Base-by-base conservation (phyloP, 139 green algal species). In the Axilococcus clingmanii region DNA sequence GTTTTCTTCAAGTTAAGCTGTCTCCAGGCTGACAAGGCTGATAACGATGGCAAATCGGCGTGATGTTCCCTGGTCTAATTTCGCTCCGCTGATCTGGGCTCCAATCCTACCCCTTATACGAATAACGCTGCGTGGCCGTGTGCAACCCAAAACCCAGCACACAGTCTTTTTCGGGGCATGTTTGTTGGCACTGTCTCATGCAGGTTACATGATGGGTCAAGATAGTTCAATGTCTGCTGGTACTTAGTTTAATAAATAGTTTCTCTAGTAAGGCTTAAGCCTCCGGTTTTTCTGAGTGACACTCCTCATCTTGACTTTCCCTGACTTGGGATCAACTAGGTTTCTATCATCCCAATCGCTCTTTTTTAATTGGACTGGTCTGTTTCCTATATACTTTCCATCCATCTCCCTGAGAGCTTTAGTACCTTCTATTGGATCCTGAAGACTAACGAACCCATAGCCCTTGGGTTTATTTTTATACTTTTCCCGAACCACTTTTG, bases 381-480 rank as follows among this genome's bases (percentile, higher is more conserved):
- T 59, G 64, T 93, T 95, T 43, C 85, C 65, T 7, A 96, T 85
- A 76, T 94, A 96, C 60, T 89, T 87, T 43, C 81, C 84, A 20
- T 93, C 42, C 72, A 83, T 83, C 55, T 96, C 87, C 8, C 69
- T 62, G 32, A 95, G 61, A 45, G 78, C 86, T 33, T 74, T 79
- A 7, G 80, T 82, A 27, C 85, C 88, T 59, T 96, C 89, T 25
- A 66, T 50, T 16, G 53, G 45, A 53, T 96, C 84, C 22, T 67
- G 35, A 9, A 97, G 84, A 23, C 69, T 87, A 31, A 95, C 89
- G 68, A 98, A 96, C 30, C 91, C 91, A 58, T 79, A 98, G 33
- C 89, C 91, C 59, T 86, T 93, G 56, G 48, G 81, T 65, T 94
- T 94, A 53, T 79, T 76, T 17, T 69, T 82, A 25, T 55, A 61